Evolutionary conservation across 2,329 filamentous ascomycete species (phyloP).

Genomic region (Neopestalotiopsis sp.): DNA sequence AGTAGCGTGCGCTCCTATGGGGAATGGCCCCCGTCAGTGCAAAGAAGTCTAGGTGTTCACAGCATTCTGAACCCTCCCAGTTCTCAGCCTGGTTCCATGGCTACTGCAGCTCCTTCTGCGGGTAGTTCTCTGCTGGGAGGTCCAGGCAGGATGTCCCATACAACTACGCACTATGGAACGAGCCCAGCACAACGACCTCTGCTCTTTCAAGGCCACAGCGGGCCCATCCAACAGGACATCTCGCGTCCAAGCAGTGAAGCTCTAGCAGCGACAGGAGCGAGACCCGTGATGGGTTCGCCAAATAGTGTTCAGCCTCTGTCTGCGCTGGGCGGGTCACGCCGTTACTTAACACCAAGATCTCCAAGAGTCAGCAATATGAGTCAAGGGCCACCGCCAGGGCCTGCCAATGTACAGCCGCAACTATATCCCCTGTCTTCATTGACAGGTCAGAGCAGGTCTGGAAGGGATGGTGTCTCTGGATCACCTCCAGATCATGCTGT

Average conservation of each 20-base stretch:
- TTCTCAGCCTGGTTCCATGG: slow-evolving; percentile 27
- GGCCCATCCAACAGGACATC: slow-evolving; percentile 28
- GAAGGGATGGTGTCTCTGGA: slow-evolving; percentile 21
- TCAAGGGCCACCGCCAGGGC: slow-evolving; percentile 34
- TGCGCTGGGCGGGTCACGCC: slow-evolving; percentile 42
- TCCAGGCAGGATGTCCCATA: slow-evolving; percentile 21
- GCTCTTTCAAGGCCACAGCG: slow-evolving; percentile 27
- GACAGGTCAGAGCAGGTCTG: slow-evolving; percentile 26
- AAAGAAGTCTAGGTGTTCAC: slow-evolving; percentile 45
- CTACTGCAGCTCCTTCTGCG: slow-evolving; percentile 20
- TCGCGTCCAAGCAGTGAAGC: slow-evolving; percentile 25
- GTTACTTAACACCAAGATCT: slow-evolving; percentile 63
- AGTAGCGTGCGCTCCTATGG: slow-evolving; percentile 33
- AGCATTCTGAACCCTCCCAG: slow-evolving; percentile 50
- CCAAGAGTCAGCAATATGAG: slow-evolving; percentile 59
- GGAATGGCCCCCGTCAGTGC: slow-evolving; percentile 34
- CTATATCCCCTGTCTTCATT: slow-evolving; percentile 25
- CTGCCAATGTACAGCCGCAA: slow-evolving; percentile 34
- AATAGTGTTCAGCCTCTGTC: slow-evolving; percentile 34
- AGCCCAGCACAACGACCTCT: slow-evolving; percentile 30
- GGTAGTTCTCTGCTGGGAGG: slow-evolving; percentile 24
- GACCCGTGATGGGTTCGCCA: slow-evolving; percentile 38
- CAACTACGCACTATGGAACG: slow-evolving; percentile 27
- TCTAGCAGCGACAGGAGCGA: slow-evolving; percentile 30
- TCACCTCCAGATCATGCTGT: not conserved